Evolutionary conservation across 2,329 filamentous ascomycete species (phyloP).

Genomic region (Alternaria dauci): DNA sequence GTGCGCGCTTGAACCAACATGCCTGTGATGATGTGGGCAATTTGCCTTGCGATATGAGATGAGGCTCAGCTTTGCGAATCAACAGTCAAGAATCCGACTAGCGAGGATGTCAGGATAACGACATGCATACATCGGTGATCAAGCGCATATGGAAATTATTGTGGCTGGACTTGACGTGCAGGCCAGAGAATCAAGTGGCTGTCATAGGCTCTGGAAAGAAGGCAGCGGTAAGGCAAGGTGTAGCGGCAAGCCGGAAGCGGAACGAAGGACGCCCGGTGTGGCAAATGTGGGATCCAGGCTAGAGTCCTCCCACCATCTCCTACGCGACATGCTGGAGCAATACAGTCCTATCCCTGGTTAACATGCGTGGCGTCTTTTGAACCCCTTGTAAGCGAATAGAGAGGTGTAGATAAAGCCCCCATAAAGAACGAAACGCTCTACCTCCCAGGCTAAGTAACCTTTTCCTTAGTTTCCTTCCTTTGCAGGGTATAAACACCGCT

Average conservation of each 20-base stretch:
- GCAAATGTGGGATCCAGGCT: background rate
- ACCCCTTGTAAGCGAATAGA: too few relatives aligned
- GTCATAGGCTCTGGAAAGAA: background rate
- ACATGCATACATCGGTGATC: background rate
- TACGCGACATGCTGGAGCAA: background rate
- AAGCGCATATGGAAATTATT: background rate
- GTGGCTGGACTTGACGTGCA: background rate
- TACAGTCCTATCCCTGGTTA: too few relatives aligned
- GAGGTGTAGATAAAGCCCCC: too few relatives aligned
- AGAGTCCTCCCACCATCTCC: background rate
- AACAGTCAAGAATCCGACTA: background rate
- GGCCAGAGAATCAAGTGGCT: background rate
- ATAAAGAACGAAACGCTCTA: too few relatives aligned
- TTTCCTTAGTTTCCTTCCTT: too few relatives aligned
- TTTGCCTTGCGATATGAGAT: background rate
- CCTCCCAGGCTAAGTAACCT: too few relatives aligned
- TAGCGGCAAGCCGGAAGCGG: background rate
- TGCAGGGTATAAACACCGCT: too few relatives aligned
- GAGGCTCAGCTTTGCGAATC: background rate
- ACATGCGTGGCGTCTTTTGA: too few relatives aligned
- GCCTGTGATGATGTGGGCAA: too few relatives aligned
- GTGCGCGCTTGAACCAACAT: too few relatives aligned
- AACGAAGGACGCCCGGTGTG: background rate
- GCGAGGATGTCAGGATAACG: background rate
- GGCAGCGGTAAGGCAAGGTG: slow-evolving; percentile 4